Percentiles rank a stretch among this genome's conserved stretches.
Conservation (phyloP, 768 basidiomycete genomes). For the Coprinellus micaceus region DNA sequence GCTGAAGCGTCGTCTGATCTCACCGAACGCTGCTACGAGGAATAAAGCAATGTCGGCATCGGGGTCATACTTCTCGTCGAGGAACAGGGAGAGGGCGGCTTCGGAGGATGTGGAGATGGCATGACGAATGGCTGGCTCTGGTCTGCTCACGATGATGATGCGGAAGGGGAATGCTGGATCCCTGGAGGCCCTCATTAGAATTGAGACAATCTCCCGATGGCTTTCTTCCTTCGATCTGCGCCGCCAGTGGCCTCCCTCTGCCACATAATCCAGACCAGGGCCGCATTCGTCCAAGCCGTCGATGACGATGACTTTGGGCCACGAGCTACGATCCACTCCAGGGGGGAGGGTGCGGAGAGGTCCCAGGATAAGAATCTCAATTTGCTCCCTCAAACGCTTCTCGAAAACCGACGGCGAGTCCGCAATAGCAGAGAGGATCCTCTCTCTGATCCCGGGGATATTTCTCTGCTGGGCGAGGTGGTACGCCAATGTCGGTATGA, state of each 20-base stretch:
- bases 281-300: slow-evolving; percentile 14
- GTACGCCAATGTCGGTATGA: slow-evolving; percentile 29
- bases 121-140: no score
- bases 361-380: not conserved
- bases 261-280: not conserved
- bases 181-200: no score
- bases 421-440: not conserved
- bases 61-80: no score
- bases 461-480: slow-evolving; percentile 19
- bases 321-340: not conserved
- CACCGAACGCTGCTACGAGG: no score
- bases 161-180: no score
- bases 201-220: no score
- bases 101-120: no score
- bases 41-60: no score
- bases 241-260: slow-evolving; percentile 16
- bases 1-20: no score
- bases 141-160: no score
- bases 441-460: not conserved
- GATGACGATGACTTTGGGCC: slow-evolving; percentile 6
- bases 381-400: not conserved
- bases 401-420: not conserved
- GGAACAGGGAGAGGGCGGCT: no score
- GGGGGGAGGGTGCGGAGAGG: not conserved
- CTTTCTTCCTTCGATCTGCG: no score